phyloP scores from a whole-genome alignment of 2,329 filamentous ascomycete genomes.

The Xylaria sp. region DNA sequence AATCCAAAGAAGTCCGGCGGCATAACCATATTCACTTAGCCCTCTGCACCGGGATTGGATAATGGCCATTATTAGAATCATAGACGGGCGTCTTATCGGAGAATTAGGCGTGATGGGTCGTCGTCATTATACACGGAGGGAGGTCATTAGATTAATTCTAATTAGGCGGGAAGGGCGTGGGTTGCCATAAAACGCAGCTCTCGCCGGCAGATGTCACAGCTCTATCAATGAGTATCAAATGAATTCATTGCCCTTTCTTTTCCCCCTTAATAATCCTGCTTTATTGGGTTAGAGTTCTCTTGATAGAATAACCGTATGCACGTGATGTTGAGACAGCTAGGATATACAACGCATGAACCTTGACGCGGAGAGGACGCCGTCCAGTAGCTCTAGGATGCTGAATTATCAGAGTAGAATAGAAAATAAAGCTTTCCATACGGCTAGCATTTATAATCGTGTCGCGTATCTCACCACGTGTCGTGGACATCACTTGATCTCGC shows the following conservation, averaged over 20 bases:
- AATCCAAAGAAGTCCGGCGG: neutral
- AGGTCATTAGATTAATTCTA: conserved; percentile 28
- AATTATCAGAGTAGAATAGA: too few species aligned
- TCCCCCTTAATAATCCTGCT: neutral
- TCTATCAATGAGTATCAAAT: conserved; percentile 6
- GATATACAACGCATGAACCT: too few species aligned
- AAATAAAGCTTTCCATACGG: too few species aligned
- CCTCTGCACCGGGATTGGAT: conserved; percentile 20
- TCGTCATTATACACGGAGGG: conserved; percentile 6
- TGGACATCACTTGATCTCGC: neutral
- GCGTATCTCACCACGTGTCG: neutral
- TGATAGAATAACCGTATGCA: neutral
- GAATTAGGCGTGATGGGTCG: conserved; percentile 12
- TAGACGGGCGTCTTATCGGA: conserved; percentile 15
- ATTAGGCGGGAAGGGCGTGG: conserved; percentile 29
- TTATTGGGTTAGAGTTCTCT: neutral
- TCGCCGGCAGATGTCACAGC: conserved; percentile 21
- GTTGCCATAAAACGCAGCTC: conserved; percentile 10
- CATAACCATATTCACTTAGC: neutral
- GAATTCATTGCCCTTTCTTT: neutral
- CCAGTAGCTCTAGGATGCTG: too few species aligned
- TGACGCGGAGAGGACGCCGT: too few species aligned
- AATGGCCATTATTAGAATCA: too few species aligned
- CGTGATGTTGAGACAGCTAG: neutral
- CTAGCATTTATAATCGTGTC: neutral